phyloP scores from a whole-genome alignment of 176 grass and related monocot species.

The Pharus latifolius region DNA sequence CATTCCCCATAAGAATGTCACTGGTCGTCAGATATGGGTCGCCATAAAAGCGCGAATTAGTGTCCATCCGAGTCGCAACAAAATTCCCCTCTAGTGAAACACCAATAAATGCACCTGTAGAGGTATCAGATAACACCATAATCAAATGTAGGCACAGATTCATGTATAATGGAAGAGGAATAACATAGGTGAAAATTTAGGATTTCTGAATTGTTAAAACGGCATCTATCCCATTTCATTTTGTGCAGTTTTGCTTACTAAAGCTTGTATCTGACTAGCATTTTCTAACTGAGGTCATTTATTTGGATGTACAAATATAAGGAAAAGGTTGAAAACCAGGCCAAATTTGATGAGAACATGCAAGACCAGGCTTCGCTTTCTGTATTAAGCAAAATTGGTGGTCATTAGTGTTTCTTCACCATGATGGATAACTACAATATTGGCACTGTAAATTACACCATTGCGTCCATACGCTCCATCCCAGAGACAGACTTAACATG shows the following conservation, averaged over 20 bases:
- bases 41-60: conserved; percentile 65
- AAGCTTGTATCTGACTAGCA: too few relatives aligned
- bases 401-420: neutral
- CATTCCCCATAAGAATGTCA: conserved; percentile 64
- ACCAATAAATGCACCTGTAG: conserved; percentile 69
- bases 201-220: neutral
- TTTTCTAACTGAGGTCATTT: too few relatives aligned
- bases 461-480: too few relatives aligned
- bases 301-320: too few relatives aligned
- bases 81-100: conserved; percentile 77
- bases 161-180: neutral
- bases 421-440: too few relatives aligned
- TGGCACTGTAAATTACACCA: too few relatives aligned
- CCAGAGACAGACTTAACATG: neutral
- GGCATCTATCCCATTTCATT: too few relatives aligned
- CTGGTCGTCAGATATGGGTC: conserved; percentile 71
- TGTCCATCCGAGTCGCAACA: conserved; percentile 52
- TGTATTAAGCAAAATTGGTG: neutral
- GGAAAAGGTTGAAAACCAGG: too few relatives aligned
- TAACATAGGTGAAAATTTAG: neutral
- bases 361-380: neutral
- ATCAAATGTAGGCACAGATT: neutral
- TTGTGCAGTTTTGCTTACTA: too few relatives aligned
- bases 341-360: too few relatives aligned
- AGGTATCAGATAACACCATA: neutral